phyloP scores from a whole-genome alignment of 768 basidiomycete species.

The Phaeotremella skinneri region DNA sequence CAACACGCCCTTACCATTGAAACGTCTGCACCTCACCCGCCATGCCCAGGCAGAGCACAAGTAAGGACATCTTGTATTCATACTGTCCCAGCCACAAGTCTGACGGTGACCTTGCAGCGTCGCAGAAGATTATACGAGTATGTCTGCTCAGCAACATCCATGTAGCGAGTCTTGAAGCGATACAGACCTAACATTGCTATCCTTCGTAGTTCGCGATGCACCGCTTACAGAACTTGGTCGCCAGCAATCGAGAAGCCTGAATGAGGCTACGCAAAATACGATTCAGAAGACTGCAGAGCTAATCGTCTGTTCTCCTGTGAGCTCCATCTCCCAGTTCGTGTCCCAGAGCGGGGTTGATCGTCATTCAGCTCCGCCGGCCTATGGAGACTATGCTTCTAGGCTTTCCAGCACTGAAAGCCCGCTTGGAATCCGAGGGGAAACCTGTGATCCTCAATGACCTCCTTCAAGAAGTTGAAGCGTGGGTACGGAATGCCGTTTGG shows the following conservation, averaged over 20 bases:
- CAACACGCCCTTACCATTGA: conserved; percentile 4
- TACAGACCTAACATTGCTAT: too few species aligned
- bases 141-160: conserved; percentile 3
- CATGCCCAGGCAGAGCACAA: conserved; percentile 50
- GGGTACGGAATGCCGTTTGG: conserved; percentile 4
- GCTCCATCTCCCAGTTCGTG: neutral
- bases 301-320: conserved; percentile 41
- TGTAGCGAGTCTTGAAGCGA: too few species aligned
- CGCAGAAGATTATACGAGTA: conserved; percentile 44
- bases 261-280: conserved; percentile 37
- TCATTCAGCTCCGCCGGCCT: conserved; percentile 35
- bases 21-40: conserved; percentile 39
- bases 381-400: conserved; percentile 45
- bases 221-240: conserved; percentile 45
- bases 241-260: conserved; percentile 37
- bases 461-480: conserved; percentile 46
- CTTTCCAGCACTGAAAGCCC: conserved; percentile 29
- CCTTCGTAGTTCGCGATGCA: conserved; percentile 41
- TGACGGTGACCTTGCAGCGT: conserved; percentile 31
- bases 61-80: too few species aligned
- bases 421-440: conserved; percentile 35
- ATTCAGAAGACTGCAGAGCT: conserved; percentile 45
- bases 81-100: too few species aligned
- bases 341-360: neutral
- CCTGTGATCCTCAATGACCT: conserved; percentile 44